Percentiles rank a stretch among this genome's conserved stretches.
phyloP scores from a whole-genome alignment of 495 filamentous ascomycete species.

The Talaromyces proteolyticus region DNA sequence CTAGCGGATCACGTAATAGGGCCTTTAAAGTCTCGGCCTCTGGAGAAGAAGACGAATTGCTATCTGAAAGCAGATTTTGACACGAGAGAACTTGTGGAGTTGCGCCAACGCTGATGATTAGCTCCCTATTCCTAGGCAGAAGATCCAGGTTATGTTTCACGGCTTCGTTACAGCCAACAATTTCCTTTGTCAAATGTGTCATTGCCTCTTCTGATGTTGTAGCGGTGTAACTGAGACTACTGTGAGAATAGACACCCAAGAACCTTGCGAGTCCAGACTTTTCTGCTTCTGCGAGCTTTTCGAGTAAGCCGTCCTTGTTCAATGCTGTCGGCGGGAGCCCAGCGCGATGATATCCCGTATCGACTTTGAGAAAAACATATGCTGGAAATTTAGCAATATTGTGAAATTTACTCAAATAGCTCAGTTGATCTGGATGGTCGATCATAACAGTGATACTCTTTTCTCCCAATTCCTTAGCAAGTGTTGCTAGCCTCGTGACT shows the following conservation, averaged over 20 bases:
- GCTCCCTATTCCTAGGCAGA: constrained; percentile 18
- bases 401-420: constrained; percentile 31
- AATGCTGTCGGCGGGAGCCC: constrained; percentile 52
- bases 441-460: constrained; percentile 59
- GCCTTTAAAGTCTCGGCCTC: constrained; percentile 16
- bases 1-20: constrained; percentile 12
- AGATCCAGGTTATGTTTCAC: constrained; percentile 27
- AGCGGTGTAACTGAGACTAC: constrained; percentile 63
- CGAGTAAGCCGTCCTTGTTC: constrained; percentile 44
- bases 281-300: constrained; percentile 36
- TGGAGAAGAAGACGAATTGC: neutral
- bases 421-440: constrained; percentile 63
- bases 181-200: constrained; percentile 52
- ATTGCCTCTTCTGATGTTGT: constrained; percentile 49
- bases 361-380: constrained; percentile 68
- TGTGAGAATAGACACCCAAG: constrained; percentile 72
- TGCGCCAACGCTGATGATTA: constrained; percentile 71
- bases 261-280: constrained; percentile 33
- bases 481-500: constrained; percentile 46
- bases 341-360: constrained; percentile 72
- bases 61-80: constrained; percentile 29
- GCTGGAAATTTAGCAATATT: constrained; percentile 33
- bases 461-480: constrained; percentile 45
- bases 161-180: constrained; percentile 49
- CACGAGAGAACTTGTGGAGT: constrained; percentile 68